Evolutionary conservation across 495 filamentous ascomycete species (phyloP), one percentile per base, ranked within the genome.

Genomic region (Xylaria nigripes): DNA sequence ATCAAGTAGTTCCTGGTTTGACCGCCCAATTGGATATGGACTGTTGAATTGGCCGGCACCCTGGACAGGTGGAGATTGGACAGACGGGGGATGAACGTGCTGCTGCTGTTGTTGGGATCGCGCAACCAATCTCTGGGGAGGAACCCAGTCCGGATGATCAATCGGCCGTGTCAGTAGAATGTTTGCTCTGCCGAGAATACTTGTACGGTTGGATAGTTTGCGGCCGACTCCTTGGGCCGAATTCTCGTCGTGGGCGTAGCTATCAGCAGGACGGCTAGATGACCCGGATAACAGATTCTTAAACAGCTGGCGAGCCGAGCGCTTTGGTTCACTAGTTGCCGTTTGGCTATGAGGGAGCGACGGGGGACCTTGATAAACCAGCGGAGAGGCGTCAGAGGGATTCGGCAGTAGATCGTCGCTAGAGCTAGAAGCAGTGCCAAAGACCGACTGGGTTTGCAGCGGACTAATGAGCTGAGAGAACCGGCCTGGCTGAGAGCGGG

Each of bases 141-240:
- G 57, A 50, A 58, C 61, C 71, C 72, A 59, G 61, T 72, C 56
- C 63, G 72, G 61, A 68, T 70, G 61, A 56, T 66, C 63, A 59
- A 68, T 62, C 66, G 66, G 45, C 42, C 64, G 50, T 8, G 61
- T 44, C 50, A 66, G 56, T 32, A 66, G 57, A 43, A 51, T 25
- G 27, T 40, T 58, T 8, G 56, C 59, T 59, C 57, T 64, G 29
- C 53, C 23, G 21, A 66, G 62, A 40, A 70, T 67, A 60, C 75
- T 76, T 45, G 72, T 62, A 45, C 76, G 65, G 60, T 76, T 77
- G 13, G 78, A 80, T 13, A 72, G 70, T 54, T 74, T 66, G 52
- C 76, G 76, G 46, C 58, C 67, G 12, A 76, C 44, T 15, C 70
- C 70, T 9, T 61, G 49, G 24, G 63, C 56, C 3, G 52, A 18